Evolutionary conservation across 108 stramenopile species (phyloP).

Genomic region (Aureococcus anophagefferens): DNA sequence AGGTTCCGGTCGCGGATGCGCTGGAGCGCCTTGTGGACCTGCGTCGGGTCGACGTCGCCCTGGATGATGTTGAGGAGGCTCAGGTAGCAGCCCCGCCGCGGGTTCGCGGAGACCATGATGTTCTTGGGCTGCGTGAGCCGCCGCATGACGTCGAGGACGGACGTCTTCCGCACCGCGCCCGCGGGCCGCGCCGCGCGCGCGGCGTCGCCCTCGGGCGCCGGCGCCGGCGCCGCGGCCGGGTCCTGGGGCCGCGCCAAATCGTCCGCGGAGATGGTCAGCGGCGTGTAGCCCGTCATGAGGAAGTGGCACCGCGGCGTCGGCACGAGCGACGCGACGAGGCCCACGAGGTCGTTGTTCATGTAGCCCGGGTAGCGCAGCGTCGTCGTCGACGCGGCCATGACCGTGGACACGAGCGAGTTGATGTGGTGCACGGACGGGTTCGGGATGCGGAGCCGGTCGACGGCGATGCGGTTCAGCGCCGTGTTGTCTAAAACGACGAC

Average conservation of each 20-base stretch:
- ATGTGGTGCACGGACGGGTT: conserved; percentile 94
- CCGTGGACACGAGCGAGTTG: conserved; percentile 90
- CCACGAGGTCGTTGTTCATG: conserved; percentile 99
- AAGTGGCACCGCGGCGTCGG: conserved; percentile 99
- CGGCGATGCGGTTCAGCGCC: conserved; percentile 87
- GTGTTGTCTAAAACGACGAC: conserved; percentile 93
- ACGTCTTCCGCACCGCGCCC: conserved; percentile 82
- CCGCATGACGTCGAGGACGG: conserved; percentile 97
- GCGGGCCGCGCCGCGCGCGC: neutral
- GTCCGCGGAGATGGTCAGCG: conserved; percentile 44
- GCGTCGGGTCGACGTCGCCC: conserved; percentile 91
- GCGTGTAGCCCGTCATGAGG: conserved; percentile 98
- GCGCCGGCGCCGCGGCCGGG: too few relatives aligned
- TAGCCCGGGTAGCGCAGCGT: conserved; percentile 96
- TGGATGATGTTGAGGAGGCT: conserved; percentile 97
- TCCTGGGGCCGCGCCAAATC: neutral
- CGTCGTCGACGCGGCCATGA: conserved; percentile 97
- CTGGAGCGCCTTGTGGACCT: conserved; percentile 96
- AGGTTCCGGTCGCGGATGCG: conserved; percentile 86
- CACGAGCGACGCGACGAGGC: conserved; percentile 85
- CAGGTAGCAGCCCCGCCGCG: conserved; percentile 85
- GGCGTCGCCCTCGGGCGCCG: too few relatives aligned
- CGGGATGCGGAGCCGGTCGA: conserved; percentile 73
- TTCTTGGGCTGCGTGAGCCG: conserved; percentile 94
- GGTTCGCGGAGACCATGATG: conserved; percentile 95